phyloP scores from a whole-genome alignment of 495 filamentous ascomycete species.

The Annulohypoxylon moriforme region DNA sequence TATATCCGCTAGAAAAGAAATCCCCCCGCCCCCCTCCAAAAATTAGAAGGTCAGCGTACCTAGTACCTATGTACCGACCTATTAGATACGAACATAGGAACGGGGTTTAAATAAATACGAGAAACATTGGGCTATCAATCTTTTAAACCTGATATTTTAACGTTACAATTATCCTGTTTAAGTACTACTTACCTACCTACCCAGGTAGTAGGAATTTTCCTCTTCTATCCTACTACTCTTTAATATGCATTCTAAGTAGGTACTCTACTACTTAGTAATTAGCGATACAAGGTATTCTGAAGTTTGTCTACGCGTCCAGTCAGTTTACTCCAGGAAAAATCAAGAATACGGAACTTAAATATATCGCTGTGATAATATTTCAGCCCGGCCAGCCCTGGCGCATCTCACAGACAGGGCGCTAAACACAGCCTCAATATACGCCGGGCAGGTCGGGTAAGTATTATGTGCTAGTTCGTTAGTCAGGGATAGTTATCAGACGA shows the following conservation, averaged over 20 bases:
- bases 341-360: not conserved
- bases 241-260: not conserved
- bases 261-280: too few relatives aligned
- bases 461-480: not conserved
- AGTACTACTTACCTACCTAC: too few relatives aligned
- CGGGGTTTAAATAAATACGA: slow-evolving; percentile 21
- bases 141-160: slow-evolving; percentile 18
- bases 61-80: not conserved
- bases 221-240: not conserved
- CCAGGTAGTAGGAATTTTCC: not conserved
- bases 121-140: not conserved
- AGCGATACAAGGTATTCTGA: not conserved
- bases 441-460: not conserved
- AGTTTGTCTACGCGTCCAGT: not conserved
- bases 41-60: not conserved
- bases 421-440: slow-evolving; percentile 12
- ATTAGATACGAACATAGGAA: slow-evolving; percentile 2
- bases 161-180: slow-evolving; percentile 13
- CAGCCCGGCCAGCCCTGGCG: not conserved
- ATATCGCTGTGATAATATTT: not conserved
- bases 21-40: too few relatives aligned
- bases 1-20: not conserved
- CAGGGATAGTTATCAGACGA: not conserved
- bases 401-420: slow-evolving; percentile 2
- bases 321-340: not conserved